These are phyloP conservation scores for Anthracocystis setariae DNA, from an alignment of 1,284 basidiomycete species.

Conservation along the genomic window DNA sequence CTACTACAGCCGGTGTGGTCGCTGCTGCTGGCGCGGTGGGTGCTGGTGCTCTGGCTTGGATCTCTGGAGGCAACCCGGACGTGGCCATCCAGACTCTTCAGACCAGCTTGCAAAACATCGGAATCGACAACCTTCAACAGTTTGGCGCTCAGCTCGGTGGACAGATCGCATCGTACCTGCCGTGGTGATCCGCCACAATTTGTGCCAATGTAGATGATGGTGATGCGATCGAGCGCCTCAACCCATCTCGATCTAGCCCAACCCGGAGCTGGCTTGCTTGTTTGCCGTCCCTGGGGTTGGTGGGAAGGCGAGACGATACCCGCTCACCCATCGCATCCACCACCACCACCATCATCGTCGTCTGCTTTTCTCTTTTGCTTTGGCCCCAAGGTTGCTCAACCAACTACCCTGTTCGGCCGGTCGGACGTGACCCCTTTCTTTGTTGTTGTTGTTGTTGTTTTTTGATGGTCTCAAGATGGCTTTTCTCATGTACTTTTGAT, in stretches of 20 bases:
- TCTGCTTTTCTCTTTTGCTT: not conserved
- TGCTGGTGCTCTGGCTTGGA: constrained; percentile 60
- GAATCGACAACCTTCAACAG: constrained; percentile 36
- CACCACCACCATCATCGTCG: not conserved
- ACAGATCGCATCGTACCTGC: constrained; percentile 34
- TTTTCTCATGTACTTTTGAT: constrained; percentile 9
- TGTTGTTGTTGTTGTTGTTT: no score
- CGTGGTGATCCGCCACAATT: constrained; percentile 24
- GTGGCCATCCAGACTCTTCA: constrained; percentile 55
- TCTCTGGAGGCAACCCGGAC: constrained; percentile 57
- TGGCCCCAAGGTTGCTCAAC: not conserved
- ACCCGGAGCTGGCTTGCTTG: no score
- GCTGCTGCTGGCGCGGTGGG: constrained; percentile 62
- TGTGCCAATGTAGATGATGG: not conserved
- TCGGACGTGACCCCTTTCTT: no score
- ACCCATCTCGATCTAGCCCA: constrained; percentile 29
- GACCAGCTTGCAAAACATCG: constrained; percentile 56
- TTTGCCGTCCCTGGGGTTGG: no score
- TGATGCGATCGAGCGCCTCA: not conserved
- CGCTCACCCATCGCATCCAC: constrained; percentile 30
- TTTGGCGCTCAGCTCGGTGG: constrained; percentile 35
- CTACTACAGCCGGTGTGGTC: constrained; percentile 57
- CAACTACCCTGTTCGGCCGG: no score
- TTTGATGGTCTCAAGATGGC: no score
- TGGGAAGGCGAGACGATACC: constrained; percentile 41